Conservation (phyloP, 2,329 filamentous ascomycete genomes). For the Gremmenia infestans region DNA sequence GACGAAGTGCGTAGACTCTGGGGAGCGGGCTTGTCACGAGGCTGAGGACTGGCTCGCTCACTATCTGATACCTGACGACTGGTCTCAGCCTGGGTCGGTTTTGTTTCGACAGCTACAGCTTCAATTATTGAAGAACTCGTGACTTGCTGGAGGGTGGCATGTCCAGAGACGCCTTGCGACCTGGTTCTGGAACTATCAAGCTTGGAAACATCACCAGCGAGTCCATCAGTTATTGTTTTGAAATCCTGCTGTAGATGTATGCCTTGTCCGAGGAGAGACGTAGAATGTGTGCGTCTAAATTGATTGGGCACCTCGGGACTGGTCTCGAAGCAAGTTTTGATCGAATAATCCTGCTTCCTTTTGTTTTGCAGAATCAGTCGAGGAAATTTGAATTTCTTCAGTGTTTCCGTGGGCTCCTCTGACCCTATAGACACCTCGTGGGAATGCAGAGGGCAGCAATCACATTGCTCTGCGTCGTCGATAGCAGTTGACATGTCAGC, state of each 20-base stretch:
- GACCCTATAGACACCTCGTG: not conserved
- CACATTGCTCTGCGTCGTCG: not conserved
- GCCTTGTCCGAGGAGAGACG: not conserved
- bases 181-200: not conserved
- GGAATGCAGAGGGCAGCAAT: not conserved
- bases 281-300: constrained; percentile 1
- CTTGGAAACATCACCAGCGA: constrained; percentile 1
- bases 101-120: not conserved
- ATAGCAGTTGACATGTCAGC: constrained; percentile 6
- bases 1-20: not conserved
- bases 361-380: constrained; percentile 23
- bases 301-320: constrained; percentile 8
- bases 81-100: not conserved
- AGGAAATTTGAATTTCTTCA: constrained; percentile 19
- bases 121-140: constrained; percentile 10
- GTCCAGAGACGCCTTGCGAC: not conserved
- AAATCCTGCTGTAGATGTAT: constrained; percentile 9
- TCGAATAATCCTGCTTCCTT: constrained; percentile 10
- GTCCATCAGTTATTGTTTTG: constrained; percentile 6
- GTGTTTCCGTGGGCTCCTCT: constrained; percentile 1
- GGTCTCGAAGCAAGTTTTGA: constrained; percentile 21
- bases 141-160: not conserved
- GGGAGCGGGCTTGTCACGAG: not conserved
- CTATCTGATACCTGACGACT: no score
- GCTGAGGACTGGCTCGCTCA: not conserved